Base-by-base conservation (phyloP, 2,329 filamentous ascomycete genomes). In the Fusarium keratoplasticum region DNA sequence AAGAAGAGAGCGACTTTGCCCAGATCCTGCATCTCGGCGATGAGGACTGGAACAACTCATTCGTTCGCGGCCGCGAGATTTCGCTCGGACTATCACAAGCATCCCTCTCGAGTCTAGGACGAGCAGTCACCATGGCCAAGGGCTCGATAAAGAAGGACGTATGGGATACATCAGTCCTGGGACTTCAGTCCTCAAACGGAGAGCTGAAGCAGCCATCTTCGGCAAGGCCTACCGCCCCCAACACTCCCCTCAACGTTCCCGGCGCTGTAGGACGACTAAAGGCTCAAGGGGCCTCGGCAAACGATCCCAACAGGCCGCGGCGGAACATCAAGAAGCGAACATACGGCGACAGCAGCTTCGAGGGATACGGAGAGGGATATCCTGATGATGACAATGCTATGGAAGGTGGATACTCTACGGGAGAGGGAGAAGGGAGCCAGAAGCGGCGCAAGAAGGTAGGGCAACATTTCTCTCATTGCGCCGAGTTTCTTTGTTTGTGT, bases 291-390 rank as follows among this genome's bases (percentile, higher is more conserved):
- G 69, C 81, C 25, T 77, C 82, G 31, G 82, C 80, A n/a, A 81
- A 86, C 35, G 87, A 89, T 64, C 82, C 84, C 13, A 81, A 85
- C 42, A 87, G 93, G 64, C 90, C 92, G 36, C 91, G 92, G 76
- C 88, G 93, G 57, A 85, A 87, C 64, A 87, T 89, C 71, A 94
- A 93, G 85, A 95, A 95, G 86, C 89, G 94, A 57, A 89, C 91
- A 71, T 95, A 95, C 79, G 91, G 92, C 42, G 93, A 95, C 73
- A 89, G 87, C 76, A 94, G 91, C 77, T 95, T 89, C 78, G 91
- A 93, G 77, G 93, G 93, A 47, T 95, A 95, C 77, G 89, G 90
- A 52, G 92, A 95, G 75, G 91, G 91, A 36, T 94, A 87, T 75
- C 88, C 88, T 11, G 93, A 95, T 71, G 92, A 94, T 73, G 92